Conservation (phyloP, 1,284 basidiomycete genomes). For the Microbotryum lychnidis-dioicae region DNA sequence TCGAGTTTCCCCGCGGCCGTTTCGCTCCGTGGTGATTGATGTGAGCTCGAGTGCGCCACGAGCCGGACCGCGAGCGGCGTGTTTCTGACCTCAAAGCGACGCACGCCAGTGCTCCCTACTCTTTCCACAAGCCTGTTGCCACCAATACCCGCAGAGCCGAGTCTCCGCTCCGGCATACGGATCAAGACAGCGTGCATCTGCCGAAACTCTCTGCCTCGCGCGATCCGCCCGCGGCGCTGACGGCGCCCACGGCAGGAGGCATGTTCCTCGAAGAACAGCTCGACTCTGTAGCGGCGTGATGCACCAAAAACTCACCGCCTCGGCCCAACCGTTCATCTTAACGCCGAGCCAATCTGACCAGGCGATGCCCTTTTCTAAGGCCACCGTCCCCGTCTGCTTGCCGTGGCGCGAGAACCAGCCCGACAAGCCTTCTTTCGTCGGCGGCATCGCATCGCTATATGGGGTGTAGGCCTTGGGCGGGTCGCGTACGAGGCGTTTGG, state of each 20-base stretch:
- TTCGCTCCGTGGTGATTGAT: not conserved
- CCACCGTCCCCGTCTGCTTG: constrained; percentile 9
- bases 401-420: constrained; percentile 1
- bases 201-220: too few relatives aligned
- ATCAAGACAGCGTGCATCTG: too few relatives aligned
- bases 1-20: too few relatives aligned
- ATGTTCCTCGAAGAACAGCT: not conserved
- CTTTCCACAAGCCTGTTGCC: too few relatives aligned
- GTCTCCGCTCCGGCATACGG: too few relatives aligned
- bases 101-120: too few relatives aligned
- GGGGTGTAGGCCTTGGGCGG: not conserved
- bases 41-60: not conserved
- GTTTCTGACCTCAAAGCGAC: too few relatives aligned
- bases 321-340: constrained; percentile 9
- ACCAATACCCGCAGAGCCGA: too few relatives aligned
- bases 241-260: too few relatives aligned
- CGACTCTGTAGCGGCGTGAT: not conserved
- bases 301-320: not conserved
- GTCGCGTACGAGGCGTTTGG: constrained; percentile 7
- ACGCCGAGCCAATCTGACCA: constrained; percentile 18
- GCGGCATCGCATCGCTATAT: constrained; percentile 2
- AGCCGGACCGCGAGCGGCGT: not conserved
- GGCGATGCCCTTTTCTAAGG: constrained; percentile 5
- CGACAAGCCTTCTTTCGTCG: constrained; percentile 18
- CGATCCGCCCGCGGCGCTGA: too few relatives aligned